Conservation (phyloP, 2,329 filamentous ascomycete genomes). For the Epichloe gansuensis region DNA sequence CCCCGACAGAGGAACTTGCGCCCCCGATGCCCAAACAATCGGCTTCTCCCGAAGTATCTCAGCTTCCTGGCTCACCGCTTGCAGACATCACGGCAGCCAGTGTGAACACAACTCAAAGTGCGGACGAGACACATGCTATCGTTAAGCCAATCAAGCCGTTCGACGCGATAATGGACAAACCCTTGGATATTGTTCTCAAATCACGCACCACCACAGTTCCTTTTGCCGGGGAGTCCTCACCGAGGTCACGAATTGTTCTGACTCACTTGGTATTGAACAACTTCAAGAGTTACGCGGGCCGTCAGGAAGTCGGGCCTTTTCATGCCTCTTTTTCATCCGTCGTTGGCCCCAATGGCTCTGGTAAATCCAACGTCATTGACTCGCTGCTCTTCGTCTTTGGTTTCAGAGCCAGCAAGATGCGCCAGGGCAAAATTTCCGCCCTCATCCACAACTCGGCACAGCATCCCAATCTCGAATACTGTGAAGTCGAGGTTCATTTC, state of each 20-base stretch:
- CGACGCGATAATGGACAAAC: conserved; percentile 69
- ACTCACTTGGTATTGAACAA: conserved; percentile 86
- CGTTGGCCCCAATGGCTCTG: conserved; percentile 93
- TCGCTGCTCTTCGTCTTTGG: conserved; percentile 98
- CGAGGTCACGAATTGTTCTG: conserved; percentile 82
- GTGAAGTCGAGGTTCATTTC: conserved; percentile 95
- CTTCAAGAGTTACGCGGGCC: conserved; percentile 97
- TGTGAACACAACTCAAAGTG: conserved; percentile 34
- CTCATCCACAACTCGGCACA: conserved; percentile 94
- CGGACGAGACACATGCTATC: conserved; percentile 24
- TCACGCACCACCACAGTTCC: conserved; percentile 59
- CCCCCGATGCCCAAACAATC: conserved; percentile 39
- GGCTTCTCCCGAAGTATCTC: conserved; percentile 42
- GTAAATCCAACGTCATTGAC: conserved; percentile 98
- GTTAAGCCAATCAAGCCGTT: conserved; percentile 64
- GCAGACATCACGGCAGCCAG: conserved; percentile 60
- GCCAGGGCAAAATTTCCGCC: conserved; percentile 95
- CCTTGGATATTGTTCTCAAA: conserved; percentile 89
- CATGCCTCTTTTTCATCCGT: conserved; percentile 96
- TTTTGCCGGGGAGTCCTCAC: conserved; percentile 60
- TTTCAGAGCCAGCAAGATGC: conserved; percentile 97
- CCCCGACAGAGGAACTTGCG: conserved; percentile 25
- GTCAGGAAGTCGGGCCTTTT: conserved; percentile 92
- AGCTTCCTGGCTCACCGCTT: conserved; percentile 45
- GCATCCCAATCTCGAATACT: conserved; percentile 73